Conservation (phyloP, 75 land plant species). For the Ceratopteris richardii region DNA sequence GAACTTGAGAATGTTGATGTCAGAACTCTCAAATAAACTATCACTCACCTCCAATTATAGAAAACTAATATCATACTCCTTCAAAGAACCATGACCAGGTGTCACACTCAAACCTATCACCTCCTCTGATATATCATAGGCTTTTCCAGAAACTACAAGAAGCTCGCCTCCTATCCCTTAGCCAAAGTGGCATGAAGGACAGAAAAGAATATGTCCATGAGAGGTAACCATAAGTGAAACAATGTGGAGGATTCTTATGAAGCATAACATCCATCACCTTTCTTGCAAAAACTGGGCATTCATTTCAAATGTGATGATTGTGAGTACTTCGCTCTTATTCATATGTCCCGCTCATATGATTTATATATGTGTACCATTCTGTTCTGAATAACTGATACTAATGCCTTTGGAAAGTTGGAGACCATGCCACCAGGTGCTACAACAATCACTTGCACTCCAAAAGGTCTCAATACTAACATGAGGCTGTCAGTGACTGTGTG, state of each 20-base stretch:
- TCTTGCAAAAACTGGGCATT: constrained; percentile 59
- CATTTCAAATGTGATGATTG: constrained; percentile 54
- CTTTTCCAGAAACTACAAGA: too few relatives aligned
- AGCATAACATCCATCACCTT: constrained; percentile 54
- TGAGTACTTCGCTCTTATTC: constrained; percentile 39
- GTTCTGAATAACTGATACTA: constrained; percentile 22
- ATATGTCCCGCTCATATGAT: constrained; percentile 43
- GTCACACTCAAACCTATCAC: too few relatives aligned
- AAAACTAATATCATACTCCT: too few relatives aligned
- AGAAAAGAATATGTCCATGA: constrained; percentile 35
- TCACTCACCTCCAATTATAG: too few relatives aligned
- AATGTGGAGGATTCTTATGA: constrained; percentile 48
- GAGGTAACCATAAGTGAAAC: constrained; percentile 58
- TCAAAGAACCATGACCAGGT: too few relatives aligned
- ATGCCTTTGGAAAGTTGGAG: constrained; percentile 52
- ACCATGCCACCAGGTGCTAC: constrained; percentile 75
- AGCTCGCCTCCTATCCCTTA: constrained; percentile 54
- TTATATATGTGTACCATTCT: constrained; percentile 67
- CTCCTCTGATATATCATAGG: too few relatives aligned
- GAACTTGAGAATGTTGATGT: too few relatives aligned
- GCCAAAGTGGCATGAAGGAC: constrained; percentile 51
- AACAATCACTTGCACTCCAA: constrained; percentile 66
- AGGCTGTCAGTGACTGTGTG: constrained; percentile 66
- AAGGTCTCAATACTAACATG: constrained; percentile 73
- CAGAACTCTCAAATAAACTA: too few relatives aligned